Conservation (phyloP, 768 basidiomycete genomes). For the Trametes punicea region DNA sequence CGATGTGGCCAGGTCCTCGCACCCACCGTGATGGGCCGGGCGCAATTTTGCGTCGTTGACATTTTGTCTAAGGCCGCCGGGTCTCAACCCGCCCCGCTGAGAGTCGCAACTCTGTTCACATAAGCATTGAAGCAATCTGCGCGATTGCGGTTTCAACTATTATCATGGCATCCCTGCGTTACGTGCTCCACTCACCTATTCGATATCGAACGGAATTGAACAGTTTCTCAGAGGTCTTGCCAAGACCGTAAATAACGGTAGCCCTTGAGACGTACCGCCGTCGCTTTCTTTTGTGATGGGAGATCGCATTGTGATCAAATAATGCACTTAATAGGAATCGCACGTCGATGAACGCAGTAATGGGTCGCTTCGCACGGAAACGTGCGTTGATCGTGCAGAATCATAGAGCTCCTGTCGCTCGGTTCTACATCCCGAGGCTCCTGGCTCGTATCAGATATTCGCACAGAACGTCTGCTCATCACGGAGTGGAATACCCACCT, state of each 20-base stretch:
- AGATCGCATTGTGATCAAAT: neutral
- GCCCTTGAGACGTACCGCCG: neutral
- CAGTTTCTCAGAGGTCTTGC: no score
- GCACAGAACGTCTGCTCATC: neutral
- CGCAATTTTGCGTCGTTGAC: neutral
- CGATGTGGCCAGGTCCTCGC: neutral
- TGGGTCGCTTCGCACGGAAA: conserved; percentile 2
- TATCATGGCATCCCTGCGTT: no score
- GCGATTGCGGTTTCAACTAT: no score
- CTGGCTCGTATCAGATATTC: neutral
- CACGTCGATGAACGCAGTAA: neutral
- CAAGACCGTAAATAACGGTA: no score
- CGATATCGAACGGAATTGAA: no score
- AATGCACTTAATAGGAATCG: conserved; percentile 1
- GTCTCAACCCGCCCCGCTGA: no score
- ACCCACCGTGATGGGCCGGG: neutral
- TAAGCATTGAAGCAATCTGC: no score
- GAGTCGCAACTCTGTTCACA: no score
- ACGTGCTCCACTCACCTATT: no score
- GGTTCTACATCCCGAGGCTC: neutral
- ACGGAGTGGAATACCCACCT: neutral
- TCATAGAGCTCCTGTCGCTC: neutral
- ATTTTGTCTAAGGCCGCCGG: no score
- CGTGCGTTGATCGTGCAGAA: neutral
- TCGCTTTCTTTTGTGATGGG: neutral